phyloP scores from a whole-genome alignment of 352 stramenopile genomes.

The Phytophthora constricta region DNA sequence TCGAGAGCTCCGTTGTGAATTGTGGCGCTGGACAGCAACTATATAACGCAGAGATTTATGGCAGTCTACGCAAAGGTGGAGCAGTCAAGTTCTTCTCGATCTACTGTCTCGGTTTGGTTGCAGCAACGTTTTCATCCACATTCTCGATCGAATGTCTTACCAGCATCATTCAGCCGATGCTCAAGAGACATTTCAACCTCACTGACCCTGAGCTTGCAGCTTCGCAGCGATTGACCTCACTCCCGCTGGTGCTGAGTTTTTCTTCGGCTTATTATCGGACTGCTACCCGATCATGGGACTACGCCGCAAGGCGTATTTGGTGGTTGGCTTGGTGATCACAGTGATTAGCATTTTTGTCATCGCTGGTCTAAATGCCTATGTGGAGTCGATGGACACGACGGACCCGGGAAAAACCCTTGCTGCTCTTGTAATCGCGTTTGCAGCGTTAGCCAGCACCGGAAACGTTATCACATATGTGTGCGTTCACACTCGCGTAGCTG shows the following conservation, averaged over 20 bases:
- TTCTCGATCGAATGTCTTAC: conserved; percentile 41
- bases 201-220: conserved; percentile 23
- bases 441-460: conserved; percentile 30
- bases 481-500: conserved; percentile 49
- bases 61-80: conserved; percentile 50
- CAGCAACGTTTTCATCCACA: conserved; percentile 47
- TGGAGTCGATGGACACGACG: conserved; percentile 15
- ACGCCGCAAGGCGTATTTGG: conserved; percentile 80
- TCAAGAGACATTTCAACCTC: conserved; percentile 39
- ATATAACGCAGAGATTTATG: conserved; percentile 68
- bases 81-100: conserved; percentile 48
- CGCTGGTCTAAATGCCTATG: conserved; percentile 32
- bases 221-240: conserved; percentile 42
- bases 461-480: conserved; percentile 43
- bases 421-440: conserved; percentile 32
- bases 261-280: conserved; percentile 82
- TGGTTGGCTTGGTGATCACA: conserved; percentile 53
- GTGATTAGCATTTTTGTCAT: conserved; percentile 40
- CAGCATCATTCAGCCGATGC: conserved; percentile 31
- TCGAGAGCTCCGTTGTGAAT: conserved; percentile 21
- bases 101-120: conserved; percentile 43
- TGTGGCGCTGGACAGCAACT: conserved; percentile 34
- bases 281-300: conserved; percentile 81
- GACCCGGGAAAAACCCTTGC: conserved; percentile 22
- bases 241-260: conserved; percentile 74